Evolutionary conservation across 148 eudicot species (phyloP), one percentile per base, ranked within the genome.

Genomic region (Diospyros lotus): DNA sequence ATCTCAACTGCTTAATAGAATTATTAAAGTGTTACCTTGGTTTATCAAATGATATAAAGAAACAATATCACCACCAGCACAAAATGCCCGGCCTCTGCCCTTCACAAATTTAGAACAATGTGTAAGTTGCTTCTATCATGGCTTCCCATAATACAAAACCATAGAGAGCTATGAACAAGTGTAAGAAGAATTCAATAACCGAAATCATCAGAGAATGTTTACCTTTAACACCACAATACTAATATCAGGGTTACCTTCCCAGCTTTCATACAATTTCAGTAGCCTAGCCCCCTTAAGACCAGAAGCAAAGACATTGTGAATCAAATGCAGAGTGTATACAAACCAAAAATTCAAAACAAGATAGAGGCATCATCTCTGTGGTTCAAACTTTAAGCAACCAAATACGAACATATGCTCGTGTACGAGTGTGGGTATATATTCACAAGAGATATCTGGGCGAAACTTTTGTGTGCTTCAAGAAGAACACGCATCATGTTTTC

Each of bases 1-100:
- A 45, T 58, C 14, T 72, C 60, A 60, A 46, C 66, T 38, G 4
- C 13, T 66, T 45, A 73, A 17, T 15, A 28, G n/a, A 52, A 69
- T 15, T 51, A 5, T 4, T 45, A 1, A 4, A 52, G 43, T 41
- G 17, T 69, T 42, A 91, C 98, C 98, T 91, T 85, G 56, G 59
- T 78, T 84, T 48, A 89, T 73, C 44, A 72, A 79, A 76, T 73
- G 80, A 79, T 84, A 90, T 15, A 93, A 76, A 43, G 87, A 12
- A 63, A 91, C 88, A 64, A 93, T 84, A 82, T 93, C 97, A 72
- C 94, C 98, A 66, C 98, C 98, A 68, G 98, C 94, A 80, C 90
- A 85, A 87, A 87, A 93, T 59, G 98, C 94, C 85, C 92, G 89
- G 84, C 91, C 94, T 64, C 92, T 87, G 58, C 98, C 98, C 98